phyloP scores from a whole-genome alignment of 257 asterid genomes.

The Nicotiana benthamiana region DNA sequence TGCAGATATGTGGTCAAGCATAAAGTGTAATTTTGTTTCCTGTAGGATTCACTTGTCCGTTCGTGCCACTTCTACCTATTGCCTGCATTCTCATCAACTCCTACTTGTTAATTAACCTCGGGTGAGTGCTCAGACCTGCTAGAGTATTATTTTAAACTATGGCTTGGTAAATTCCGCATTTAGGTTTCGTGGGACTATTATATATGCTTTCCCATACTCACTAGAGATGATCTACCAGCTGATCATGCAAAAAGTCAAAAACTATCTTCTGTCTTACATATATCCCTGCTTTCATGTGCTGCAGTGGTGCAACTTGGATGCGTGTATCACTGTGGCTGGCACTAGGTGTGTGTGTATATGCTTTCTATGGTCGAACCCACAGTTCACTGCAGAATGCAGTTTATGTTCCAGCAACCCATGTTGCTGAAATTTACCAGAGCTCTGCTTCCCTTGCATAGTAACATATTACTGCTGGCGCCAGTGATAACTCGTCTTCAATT shows the following conservation, averaged over 20 bases:
- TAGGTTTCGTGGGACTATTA: background rate
- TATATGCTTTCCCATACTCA: background rate
- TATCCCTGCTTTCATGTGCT: background rate
- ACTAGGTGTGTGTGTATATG: constrained; percentile 38
- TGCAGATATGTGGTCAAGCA: background rate
- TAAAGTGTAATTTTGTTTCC: constrained; percentile 6
- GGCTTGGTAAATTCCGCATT: background rate
- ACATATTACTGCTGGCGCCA: background rate
- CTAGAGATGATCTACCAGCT: background rate
- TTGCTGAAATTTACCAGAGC: constrained; percentile 55
- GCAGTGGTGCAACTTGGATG: constrained; percentile 55
- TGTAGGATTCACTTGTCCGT: constrained; percentile 91
- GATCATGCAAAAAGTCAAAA: background rate
- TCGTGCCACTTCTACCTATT: constrained; percentile 81
- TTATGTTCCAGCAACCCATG: constrained; percentile 58
- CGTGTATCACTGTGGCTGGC: constrained; percentile 64
- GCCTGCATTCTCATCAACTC: constrained; percentile 83
- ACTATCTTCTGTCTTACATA: background rate
- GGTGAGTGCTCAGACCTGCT: constrained; percentile 41
- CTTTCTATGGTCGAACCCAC: constrained; percentile 50
- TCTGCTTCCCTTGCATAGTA: constrained; percentile 20
- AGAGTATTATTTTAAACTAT: background rate
- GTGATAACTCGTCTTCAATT: constrained; percentile 3
- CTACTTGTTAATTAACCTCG: constrained; percentile 74
- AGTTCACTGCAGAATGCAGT: constrained; percentile 49